Base-by-base conservation (phyloP, 257 asterid genomes). In the Handroanthus guayacan region DNA sequence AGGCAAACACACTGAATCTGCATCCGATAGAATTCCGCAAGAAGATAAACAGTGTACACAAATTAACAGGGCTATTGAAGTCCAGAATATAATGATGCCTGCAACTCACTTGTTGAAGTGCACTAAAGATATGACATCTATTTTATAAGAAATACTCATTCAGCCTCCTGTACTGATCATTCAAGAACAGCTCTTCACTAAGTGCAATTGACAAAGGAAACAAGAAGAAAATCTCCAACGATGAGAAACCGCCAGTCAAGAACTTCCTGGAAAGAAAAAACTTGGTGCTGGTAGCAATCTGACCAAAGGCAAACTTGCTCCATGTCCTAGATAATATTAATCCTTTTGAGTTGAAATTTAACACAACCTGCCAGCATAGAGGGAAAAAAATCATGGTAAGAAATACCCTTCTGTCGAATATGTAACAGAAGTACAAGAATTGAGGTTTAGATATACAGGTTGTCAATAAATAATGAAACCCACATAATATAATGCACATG, bases 131-230 rank as follows among this genome's bases (percentile, higher is more conserved):
- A 84, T 81, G 77, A 81, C 86, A 81, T 81, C 88, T 77, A 86
- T 68, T 78, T 87, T 82, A 87, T 78, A 78, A 74, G 77, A 81
- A 84, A 85, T 65, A 75, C 56, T 80, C 89, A 82, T 89, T 72
- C 82, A 83, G 87, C 85, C 87, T 74, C 89, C 75, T 81, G 86
- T 66, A 76, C 81, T 85, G 85, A 78, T 88, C 85, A 82, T 82
- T 86, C 66, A 79, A 74, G 72, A 67, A 78, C 79, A 81, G 84
- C 78, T 84, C 84, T 83, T 79, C 86, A 84, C 93, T 89, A 93
- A 76, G 98, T 93, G 87, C 91, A 89, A 83, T 91, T 87, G 91
- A 91, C 91, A 78, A 90, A 91, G 86, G 96, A 87, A 83, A 93
- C 89, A 77, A 95, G 91, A 86, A 85, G 92, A 82, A 83, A 93